Evolutionary conservation across 306 rosid species (phyloP).

Genomic region (Bauhinia variegata): DNA sequence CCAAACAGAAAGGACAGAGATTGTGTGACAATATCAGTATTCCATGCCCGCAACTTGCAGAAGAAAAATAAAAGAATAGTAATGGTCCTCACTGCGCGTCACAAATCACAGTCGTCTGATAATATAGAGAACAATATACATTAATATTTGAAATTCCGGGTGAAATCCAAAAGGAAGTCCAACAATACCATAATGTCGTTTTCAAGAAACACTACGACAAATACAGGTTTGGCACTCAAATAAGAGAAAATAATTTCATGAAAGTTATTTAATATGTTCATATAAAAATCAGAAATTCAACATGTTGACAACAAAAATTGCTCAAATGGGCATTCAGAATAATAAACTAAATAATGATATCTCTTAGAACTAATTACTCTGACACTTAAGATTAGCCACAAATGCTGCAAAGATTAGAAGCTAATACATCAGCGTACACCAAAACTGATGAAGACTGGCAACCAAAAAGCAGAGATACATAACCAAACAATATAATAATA

Average conservation of each 20-base stretch:
- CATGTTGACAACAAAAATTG: constrained; percentile 15
- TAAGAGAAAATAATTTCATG: constrained; percentile 1
- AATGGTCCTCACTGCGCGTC: constrained; percentile 61
- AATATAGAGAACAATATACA: constrained; percentile 30
- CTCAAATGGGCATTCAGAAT: constrained; percentile 25
- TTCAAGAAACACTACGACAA: constrained; percentile 40
- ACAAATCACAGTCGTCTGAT: constrained; percentile 35
- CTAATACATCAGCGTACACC: constrained; percentile 30
- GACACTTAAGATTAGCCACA: constrained; percentile 34
- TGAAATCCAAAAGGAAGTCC: constrained; percentile 29
- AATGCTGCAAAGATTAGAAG: constrained; percentile 25
- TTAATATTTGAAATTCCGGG: too few relatives aligned
- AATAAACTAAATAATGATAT: constrained; percentile 14
- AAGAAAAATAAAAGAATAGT: constrained; percentile 47
- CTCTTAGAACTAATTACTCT: background rate
- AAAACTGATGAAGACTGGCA: constrained; percentile 39
- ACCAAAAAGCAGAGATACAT: constrained; percentile 16
- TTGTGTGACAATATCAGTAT: constrained; percentile 50
- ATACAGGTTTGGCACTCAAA: constrained; percentile 14
- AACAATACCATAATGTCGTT: constrained; percentile 39
- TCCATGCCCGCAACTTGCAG: constrained; percentile 73
- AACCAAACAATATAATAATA: constrained; percentile 26
- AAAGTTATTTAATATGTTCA: too few relatives aligned
- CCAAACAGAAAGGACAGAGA: constrained; percentile 59
- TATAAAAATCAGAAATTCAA: background rate